phyloP scores from a whole-genome alignment of 495 filamentous ascomycete species.

The Neurospora sp. region DNA sequence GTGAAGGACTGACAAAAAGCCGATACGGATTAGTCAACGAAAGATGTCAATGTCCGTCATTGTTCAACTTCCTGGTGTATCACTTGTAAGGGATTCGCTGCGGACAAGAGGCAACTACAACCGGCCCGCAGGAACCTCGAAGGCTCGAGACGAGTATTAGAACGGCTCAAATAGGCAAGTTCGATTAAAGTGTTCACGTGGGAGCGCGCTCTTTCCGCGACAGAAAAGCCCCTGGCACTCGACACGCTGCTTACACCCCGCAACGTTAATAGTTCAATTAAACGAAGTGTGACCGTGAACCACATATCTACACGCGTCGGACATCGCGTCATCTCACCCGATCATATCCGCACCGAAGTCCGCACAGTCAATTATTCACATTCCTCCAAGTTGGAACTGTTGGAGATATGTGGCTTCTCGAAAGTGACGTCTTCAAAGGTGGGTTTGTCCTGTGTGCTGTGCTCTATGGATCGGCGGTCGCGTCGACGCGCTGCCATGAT shows the following conservation, averaged over 20 bases:
- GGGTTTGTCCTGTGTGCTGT: conserved; percentile 3
- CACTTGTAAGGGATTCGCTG: background rate
- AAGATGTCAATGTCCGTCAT: background rate
- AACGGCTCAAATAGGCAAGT: background rate
- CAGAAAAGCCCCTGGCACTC: background rate
- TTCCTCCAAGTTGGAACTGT: background rate
- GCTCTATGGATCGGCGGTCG: background rate
- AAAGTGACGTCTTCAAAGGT: conserved; percentile 44
- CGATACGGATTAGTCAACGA: background rate
- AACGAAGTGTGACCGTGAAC: background rate
- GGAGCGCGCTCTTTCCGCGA: conserved; percentile 11
- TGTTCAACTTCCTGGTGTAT: background rate
- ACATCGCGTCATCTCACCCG: background rate
- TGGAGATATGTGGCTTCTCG: conserved; percentile 48
- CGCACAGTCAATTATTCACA: background rate
- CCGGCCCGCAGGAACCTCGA: background rate
- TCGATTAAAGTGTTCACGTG: conserved; percentile 7
- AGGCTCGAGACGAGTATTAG: background rate
- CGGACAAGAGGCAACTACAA: background rate
- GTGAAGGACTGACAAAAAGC: background rate
- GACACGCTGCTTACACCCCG: conserved; percentile 5
- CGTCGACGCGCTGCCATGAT: background rate
- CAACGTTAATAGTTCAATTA: background rate
- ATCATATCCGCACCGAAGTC: background rate
- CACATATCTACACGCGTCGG: background rate